Base-by-base conservation (phyloP, 768 basidiomycete genomes). In the Boletus edulis region DNA sequence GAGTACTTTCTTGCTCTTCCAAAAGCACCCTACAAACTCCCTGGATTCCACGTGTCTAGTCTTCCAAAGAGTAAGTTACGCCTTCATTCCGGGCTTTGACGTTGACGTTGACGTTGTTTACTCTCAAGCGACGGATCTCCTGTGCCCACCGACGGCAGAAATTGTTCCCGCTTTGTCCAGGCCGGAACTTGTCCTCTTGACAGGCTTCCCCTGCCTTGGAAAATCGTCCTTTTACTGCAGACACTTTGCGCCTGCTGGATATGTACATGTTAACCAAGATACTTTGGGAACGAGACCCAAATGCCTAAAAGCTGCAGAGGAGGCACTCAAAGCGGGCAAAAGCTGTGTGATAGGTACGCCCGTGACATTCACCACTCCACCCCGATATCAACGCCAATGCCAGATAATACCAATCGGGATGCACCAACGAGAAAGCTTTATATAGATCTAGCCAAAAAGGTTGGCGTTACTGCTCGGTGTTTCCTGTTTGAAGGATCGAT, bases 401-500 rank as follows among this genome's bases (percentile, higher is more conserved):
- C 39, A 94, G 94, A 98, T 67, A 97, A 96, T 67, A 97, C 95
- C n/a, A 96, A 96, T 69, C 83, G 92, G 12, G 82, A 94, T 62
- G 63, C 62, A 8, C 64, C 69, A 22, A 94, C 89, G 27, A 80
- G 95, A 46, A 82, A 82, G 56, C 69, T 76, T 44, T 98, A 95
- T 66, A 59, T 94, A 15, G 79, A 84, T 48, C 55, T 92, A 13
- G 89, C 89, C 20, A 80, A 75, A 65, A 79, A 78, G 50, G 62
- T 77, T 3, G 70, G 77, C 0, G 75, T 86, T 1, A 76, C 80
- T 3, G 74, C 82, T 4, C 80, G 93, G 51, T 90, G 91, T 65
- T 82, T 95, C 67, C 59, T 80, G 27, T 96, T 97, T 62, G 76
- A 82, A 10, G 89, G 85, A 42, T 81, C 87, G 10, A 62, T 83